Evolutionary conservation across 1,284 basidiomycete genomes (phyloP).

Genomic region (Apiotrichum sp.): DNA sequence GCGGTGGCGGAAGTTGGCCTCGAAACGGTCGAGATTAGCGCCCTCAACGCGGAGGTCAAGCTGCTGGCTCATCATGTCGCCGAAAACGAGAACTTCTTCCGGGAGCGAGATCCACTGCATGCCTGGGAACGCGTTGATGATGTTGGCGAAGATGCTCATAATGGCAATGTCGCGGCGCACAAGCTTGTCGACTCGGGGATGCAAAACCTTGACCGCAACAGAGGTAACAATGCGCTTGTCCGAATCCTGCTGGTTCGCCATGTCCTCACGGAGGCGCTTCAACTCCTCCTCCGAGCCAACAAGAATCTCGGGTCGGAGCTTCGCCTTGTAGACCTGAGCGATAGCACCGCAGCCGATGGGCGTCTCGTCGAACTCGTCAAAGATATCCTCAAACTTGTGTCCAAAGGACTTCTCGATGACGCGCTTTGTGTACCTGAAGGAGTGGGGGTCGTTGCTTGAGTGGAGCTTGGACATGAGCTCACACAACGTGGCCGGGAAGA

Average conservation of each 20-base stretch:
- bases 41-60: slow-evolving; percentile 88
- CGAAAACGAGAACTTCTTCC: slow-evolving; percentile 91
- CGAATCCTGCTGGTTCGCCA: slow-evolving; percentile 3
- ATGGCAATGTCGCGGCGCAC: slow-evolving; percentile 87
- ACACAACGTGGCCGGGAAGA: slow-evolving; percentile 91
- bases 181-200: slow-evolving; percentile 73
- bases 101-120: slow-evolving; percentile 96
- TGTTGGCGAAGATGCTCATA: slow-evolving; percentile 74
- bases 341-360: slow-evolving; percentile 97
- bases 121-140: slow-evolving; percentile 76
- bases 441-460: slow-evolving; percentile 80
- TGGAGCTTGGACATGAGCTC: slow-evolving; percentile 79
- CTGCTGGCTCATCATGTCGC: slow-evolving; percentile 95
- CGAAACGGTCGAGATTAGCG: slow-evolving; percentile 78
- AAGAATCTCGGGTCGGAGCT: slow-evolving; percentile 72
- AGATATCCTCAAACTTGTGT: slow-evolving; percentile 76
- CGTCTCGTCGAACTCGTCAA: slow-evolving; percentile 77
- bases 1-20: slow-evolving; percentile 69
- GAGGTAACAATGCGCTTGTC: slow-evolving; percentile 58
- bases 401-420: slow-evolving; percentile 83
- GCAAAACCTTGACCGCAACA: slow-evolving; percentile 94
- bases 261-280: slow-evolving; percentile 42
- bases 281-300: slow-evolving; percentile 48
- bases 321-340: slow-evolving; percentile 89
- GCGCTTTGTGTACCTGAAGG: slow-evolving; percentile 69